Percentiles rank a stretch among this genome's conserved stretches.
These are phyloP conservation scores for Taxawa tesnikishii DNA, from an alignment of 2,329 filamentous ascomycete species.

Conservation along the genomic window DNA sequence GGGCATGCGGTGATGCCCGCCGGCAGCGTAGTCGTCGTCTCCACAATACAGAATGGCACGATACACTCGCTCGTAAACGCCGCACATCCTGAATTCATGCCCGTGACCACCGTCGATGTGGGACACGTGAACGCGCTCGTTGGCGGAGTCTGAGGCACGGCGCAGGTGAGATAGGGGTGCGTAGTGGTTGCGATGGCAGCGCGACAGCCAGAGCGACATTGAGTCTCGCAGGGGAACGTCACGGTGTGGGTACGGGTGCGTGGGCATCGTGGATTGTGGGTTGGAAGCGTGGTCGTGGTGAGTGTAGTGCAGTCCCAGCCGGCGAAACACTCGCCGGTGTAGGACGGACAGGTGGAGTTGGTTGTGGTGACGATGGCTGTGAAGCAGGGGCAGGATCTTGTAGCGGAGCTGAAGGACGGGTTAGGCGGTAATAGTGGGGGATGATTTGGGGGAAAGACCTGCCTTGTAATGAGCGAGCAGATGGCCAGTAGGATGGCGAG, in stretches of 20 bases:
- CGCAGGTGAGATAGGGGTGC: neutral
- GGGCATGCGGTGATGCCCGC: neutral
- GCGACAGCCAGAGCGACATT: neutral
- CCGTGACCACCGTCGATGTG: slow-evolving; percentile 1
- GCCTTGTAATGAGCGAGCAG: neutral
- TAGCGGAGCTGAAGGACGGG: neutral
- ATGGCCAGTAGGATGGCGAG: neutral
- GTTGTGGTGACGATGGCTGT: slow-evolving; percentile 5
- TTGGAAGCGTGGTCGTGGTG: slow-evolving; percentile 1
- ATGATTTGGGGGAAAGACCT: neutral
- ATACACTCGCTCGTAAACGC: slow-evolving; percentile 4
- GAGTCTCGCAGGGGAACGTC: neutral
- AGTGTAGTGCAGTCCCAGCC: neutral
- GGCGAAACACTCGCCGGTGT: neutral
- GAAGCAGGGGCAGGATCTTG: slow-evolving; percentile 4
- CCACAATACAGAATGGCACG: slow-evolving; percentile 4
- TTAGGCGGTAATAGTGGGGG: neutral
- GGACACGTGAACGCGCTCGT: slow-evolving; percentile 2
- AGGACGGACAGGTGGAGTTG: neutral
- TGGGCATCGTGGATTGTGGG: neutral
- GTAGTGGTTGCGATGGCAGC: neutral
- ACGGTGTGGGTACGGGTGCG: slow-evolving; percentile 2
- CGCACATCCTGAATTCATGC: slow-evolving; percentile 1
- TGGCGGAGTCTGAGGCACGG: neutral
- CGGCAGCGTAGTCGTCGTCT: slow-evolving; percentile 6